Percentiles rank a stretch among this genome's conserved stretches.
phyloP scores from a whole-genome alignment of 805 yeast species.

The Metschnikowia vanudenii region DNA sequence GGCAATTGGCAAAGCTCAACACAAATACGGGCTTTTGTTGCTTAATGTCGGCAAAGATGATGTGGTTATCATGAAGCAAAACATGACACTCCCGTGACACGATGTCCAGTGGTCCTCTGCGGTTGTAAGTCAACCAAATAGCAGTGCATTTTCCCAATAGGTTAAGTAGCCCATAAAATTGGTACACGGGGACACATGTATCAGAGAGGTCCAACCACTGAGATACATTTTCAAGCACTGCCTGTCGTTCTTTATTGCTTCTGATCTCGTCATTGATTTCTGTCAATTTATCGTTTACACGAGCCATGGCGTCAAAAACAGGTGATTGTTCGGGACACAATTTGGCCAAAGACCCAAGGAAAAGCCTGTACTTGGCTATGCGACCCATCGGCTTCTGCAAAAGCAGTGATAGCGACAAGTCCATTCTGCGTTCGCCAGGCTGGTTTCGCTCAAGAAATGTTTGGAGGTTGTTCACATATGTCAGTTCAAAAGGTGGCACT shows the following conservation, averaged over 20 bases:
- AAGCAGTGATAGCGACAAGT: constrained; percentile 16
- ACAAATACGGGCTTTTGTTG: constrained; percentile 7
- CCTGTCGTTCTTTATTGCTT: constrained; percentile 6
- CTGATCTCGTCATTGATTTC: constrained; percentile 12
- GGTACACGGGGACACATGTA: background rate
- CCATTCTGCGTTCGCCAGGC: constrained; percentile 15
- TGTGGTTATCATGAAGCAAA: constrained; percentile 9
- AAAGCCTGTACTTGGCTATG: constrained; percentile 17
- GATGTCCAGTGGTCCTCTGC: constrained; percentile 3
- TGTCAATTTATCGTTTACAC: constrained; percentile 4
- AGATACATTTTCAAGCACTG: constrained; percentile 6
- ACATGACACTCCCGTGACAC: constrained; percentile 7
- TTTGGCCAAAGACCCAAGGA: constrained; percentile 10
- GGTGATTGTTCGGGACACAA: constrained; percentile 1
- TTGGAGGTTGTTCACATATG: constrained; percentile 14
- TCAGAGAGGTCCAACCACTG: constrained; percentile 6
- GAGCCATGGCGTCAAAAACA: constrained; percentile 4
- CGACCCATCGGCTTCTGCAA: constrained; percentile 17
- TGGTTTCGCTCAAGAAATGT: constrained; percentile 15
- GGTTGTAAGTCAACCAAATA: constrained; percentile 7
- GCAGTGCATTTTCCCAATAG: constrained; percentile 3
- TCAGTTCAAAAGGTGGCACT: constrained; percentile 12
- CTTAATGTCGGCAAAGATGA: constrained; percentile 4
- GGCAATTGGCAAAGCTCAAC: constrained; percentile 8
- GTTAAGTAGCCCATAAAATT: constrained; percentile 8